A percentile compares a stretch with the other conserved stretches of the same genome.
Conservation (phyloP, 495 filamentous ascomycete species). For the Penicillium coprophilum region DNA sequence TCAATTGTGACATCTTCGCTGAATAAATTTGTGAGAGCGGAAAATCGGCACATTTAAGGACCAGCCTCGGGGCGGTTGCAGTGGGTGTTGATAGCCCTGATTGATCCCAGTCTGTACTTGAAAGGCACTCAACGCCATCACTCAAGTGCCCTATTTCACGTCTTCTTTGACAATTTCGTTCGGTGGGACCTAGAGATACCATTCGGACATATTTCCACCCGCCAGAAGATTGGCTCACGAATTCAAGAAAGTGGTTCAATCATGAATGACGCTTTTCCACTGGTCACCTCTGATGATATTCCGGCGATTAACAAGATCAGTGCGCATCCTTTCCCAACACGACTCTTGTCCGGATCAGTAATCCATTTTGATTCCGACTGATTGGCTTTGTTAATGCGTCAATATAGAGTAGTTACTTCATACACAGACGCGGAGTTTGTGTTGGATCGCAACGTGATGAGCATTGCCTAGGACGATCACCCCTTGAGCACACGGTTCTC, state of each 20-base stretch:
- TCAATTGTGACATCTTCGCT: slow-evolving; percentile 5
- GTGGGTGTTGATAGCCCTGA: slow-evolving; percentile 6
- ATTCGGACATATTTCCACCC: not conserved
- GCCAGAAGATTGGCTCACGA: not conserved
- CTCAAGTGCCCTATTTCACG: not conserved
- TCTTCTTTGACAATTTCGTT: not conserved
- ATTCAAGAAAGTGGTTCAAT: not conserved
- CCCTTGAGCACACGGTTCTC: not conserved
- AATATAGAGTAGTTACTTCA: not conserved
- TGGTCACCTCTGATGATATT: not conserved
- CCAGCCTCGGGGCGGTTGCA: not conserved
- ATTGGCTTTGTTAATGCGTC: too few species aligned
- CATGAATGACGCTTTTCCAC: not conserved
- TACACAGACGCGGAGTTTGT: not conserved
- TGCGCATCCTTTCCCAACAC: not conserved
- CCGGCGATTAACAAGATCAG: not conserved
- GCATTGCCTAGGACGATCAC: not conserved
- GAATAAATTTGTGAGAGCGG: not conserved
- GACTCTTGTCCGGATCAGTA: not conserved
- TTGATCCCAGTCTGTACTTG: not conserved
- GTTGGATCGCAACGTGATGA: not conserved
- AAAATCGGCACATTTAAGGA: slow-evolving; percentile 1
- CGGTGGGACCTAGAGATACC: not conserved
- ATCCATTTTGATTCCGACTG: not conserved
- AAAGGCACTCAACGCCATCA: not conserved